Evolutionary conservation across 768 basidiomycete species (phyloP), one percentile per base, ranked within the genome.

Genomic region (Psilocybe subaeruginosa): DNA sequence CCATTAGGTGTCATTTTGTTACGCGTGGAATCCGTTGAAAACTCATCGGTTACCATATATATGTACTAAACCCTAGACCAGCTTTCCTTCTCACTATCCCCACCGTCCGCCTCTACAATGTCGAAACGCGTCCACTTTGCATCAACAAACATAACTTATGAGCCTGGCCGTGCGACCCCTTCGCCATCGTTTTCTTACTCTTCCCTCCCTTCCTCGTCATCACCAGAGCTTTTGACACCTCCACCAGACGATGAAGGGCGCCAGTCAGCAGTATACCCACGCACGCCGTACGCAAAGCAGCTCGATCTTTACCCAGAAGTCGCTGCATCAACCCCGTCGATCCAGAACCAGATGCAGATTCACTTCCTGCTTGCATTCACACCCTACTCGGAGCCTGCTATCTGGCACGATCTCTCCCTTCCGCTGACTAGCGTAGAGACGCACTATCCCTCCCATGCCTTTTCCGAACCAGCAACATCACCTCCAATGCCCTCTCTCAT

Each of bases 81-180:
- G 62, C 60, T 63, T 60, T 63, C 60, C 58, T 64, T 58, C 55
- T 58, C 59, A 52, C 52, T 61, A 59, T 61, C 62, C 57, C 62
- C 61, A 61, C 62, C 63, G 58, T 59, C 58, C 58, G 43, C 58
- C 11, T 51, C 57, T 41, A 46, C 62, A 47, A 77, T 75, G 70
- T 66, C 69, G 48, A 78, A 77, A 69, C 78, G 75, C 72, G 80
- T 82, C 35, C 76, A 76, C 51, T 82, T 82, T 58, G 74, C 78
- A 43, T 61, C 67, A 8, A 73, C 74, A 11, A 77, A 77, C 67
- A 72, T 70, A 11, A 67, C 76, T 11, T 79, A 78, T 68, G 73
- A 76, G 6, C 72, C 77, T 23, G 62, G 62, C 23, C 70, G 76
- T 4, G 50, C 72, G 33, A 73, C 76, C 1, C 75, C 77, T 7